Evolutionary conservation across 352 stramenopile species (phyloP).

Genomic region (Globisporangium acanthophoron): DNA sequence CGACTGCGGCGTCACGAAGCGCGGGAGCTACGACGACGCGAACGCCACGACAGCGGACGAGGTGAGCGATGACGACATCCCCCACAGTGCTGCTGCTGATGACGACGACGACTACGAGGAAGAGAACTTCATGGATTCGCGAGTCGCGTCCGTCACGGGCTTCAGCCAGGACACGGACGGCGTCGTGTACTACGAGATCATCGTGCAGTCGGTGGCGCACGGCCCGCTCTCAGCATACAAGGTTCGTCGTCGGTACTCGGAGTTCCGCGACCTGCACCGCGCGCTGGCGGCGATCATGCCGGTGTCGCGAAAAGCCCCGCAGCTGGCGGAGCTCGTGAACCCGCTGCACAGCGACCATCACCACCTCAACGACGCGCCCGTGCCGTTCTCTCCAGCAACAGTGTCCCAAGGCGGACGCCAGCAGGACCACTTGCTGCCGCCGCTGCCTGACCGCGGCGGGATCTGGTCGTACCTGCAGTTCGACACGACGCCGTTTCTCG

Average conservation of each 20-base stretch:
- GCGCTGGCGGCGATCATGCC: constrained; percentile 55
- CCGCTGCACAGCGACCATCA: not conserved
- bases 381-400: not conserved
- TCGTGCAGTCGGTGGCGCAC: constrained; percentile 52
- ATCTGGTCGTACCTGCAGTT: constrained; percentile 71
- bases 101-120: constrained; percentile 31
- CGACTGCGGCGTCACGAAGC: constrained; percentile 12
- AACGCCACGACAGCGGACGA: constrained; percentile 3
- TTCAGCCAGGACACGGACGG: constrained; percentile 72
- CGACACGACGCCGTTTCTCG: constrained; percentile 52
- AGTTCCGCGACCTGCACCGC: constrained; percentile 57
- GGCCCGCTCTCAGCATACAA: constrained; percentile 76
- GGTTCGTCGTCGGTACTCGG: constrained; percentile 67
- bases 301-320: constrained; percentile 4
- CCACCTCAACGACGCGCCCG: not conserved
- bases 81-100: not conserved
- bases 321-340: not conserved
- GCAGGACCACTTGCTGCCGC: constrained; percentile 23
- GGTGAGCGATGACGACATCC: constrained; percentile 4
- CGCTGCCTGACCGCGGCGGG: constrained; percentile 61
- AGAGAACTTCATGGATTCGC: constrained; percentile 72
- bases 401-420: not conserved
- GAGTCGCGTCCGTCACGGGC: constrained; percentile 56
- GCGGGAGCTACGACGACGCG: constrained; percentile 16
- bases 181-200: constrained; percentile 78